These are phyloP conservation scores for Mycena galopus DNA, from an alignment of 768 basidiomycete genomes.

Conservation along the genomic window DNA sequence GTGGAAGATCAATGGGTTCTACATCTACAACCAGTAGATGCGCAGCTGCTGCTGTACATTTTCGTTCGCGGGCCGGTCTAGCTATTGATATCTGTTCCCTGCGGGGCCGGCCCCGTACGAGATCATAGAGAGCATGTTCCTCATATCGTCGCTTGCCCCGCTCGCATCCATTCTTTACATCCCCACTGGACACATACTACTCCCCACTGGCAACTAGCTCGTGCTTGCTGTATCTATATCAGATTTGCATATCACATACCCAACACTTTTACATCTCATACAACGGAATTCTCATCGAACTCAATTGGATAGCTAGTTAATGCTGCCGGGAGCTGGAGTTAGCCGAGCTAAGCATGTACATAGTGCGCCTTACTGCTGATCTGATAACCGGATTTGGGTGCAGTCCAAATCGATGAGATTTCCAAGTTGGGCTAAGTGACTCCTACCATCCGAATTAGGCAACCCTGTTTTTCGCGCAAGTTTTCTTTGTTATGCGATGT, in stretches of 20 bases:
- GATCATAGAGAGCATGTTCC: slow-evolving; percentile 3
- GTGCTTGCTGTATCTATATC: not conserved
- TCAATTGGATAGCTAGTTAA: too few relatives aligned
- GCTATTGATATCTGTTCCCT: slow-evolving; percentile 1
- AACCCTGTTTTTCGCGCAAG: not conserved
- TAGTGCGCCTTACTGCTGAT: too few relatives aligned
- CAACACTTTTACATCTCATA: too few relatives aligned
- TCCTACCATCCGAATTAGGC: not conserved
- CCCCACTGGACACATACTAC: not conserved
- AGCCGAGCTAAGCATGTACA: too few relatives aligned
- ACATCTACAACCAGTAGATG: slow-evolving; percentile 34
- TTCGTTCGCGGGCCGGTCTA: slow-evolving; percentile 14
- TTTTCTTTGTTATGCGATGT: not conserved
- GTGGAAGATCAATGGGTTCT: slow-evolving; percentile 37
- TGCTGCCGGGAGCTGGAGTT: too few relatives aligned
- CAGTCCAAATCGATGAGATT: too few relatives aligned
- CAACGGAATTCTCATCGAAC: not conserved
- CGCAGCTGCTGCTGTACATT: not conserved
- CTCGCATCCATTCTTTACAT: not conserved
- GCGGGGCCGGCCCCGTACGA: slow-evolving; percentile 29
- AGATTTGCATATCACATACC: not conserved
- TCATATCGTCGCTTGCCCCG: not conserved
- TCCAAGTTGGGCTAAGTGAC: not conserved
- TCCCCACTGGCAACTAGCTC: not conserved
- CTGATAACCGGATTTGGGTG: too few relatives aligned